These are phyloP conservation scores for Ganoderma boninense DNA, from an alignment of 1,284 basidiomycete genomes.

Conservation along the genomic window DNA sequence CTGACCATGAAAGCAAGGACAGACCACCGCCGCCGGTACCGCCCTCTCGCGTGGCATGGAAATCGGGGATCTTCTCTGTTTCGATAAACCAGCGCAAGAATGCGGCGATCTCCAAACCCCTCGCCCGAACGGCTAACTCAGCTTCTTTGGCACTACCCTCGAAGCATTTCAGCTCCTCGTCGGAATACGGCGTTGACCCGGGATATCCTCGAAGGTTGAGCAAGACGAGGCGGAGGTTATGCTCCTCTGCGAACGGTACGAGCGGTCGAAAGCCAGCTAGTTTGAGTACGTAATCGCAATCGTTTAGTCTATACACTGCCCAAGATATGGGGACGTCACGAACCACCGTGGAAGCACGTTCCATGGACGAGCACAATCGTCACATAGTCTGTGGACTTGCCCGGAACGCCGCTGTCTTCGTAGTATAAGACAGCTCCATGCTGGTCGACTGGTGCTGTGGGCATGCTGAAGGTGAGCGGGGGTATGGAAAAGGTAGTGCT, in stretches of 20 bases:
- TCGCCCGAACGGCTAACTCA: constrained; percentile 22
- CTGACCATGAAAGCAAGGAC: constrained; percentile 40
- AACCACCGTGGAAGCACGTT: constrained; percentile 36
- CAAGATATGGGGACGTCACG: background rate
- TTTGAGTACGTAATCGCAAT: too few species aligned
- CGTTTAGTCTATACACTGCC: too few species aligned
- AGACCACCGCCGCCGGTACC: constrained; percentile 32
- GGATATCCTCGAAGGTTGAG: constrained; percentile 44
- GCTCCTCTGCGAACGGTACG: constrained; percentile 33
- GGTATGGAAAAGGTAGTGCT: background rate
- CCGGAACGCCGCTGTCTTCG: constrained; percentile 29
- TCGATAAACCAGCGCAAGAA: constrained; percentile 41
- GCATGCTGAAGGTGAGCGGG: constrained; percentile 26
- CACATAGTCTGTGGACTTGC: constrained; percentile 22
- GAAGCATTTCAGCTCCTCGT: constrained; percentile 32
- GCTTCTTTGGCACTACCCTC: constrained; percentile 16
- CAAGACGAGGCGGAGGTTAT: constrained; percentile 41
- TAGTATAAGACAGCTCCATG: constrained; percentile 32
- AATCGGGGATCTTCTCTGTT: constrained; percentile 30
- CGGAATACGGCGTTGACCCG: constrained; percentile 37
- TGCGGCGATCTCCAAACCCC: constrained; percentile 36
- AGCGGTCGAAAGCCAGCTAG: constrained; percentile 38
- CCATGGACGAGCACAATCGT: constrained; percentile 39
- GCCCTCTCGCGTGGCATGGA: constrained; percentile 14
- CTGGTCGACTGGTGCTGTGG: constrained; percentile 30